phyloP scores from a whole-genome alignment of 495 filamentous ascomycete species.

The Margaritispora aquatica region DNA sequence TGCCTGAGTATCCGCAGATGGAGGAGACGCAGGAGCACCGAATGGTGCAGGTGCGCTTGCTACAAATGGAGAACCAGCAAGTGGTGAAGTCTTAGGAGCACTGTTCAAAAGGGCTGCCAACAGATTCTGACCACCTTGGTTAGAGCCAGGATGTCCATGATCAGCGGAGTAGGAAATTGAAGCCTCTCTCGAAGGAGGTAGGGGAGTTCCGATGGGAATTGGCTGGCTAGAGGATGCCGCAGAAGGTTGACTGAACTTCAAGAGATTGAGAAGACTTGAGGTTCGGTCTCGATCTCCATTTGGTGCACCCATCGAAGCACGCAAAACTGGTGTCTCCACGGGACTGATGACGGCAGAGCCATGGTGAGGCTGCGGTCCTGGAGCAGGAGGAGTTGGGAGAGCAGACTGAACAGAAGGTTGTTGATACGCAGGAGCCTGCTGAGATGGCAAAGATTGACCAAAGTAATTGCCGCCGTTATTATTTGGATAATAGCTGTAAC shows the following conservation, averaged over 20 bases:
- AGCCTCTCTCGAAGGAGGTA: conserved; percentile 14
- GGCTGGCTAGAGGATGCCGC: conserved; percentile 17
- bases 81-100: conserved; percentile 10
- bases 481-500: conserved; percentile 21
- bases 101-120: conserved; percentile 44
- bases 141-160: not conserved
- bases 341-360: conserved; percentile 45
- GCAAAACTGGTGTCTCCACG: conserved; percentile 34
- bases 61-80: conserved; percentile 16
- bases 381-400: conserved; percentile 35
- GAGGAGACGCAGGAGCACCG: conserved; percentile 27
- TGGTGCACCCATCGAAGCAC: conserved; percentile 11
- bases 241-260: conserved; percentile 71
- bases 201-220: conserved; percentile 16
- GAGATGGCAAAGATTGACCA: conserved; percentile 12
- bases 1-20: conserved; percentile 40
- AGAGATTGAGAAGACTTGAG: conserved; percentile 72
- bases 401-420: conserved; percentile 36
- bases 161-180: conserved; percentile 11
- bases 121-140: conserved; percentile 30
- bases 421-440: conserved; percentile 37
- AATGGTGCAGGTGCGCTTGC: conserved; percentile 10
- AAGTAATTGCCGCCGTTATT: conserved; percentile 19
- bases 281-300: conserved; percentile 39
- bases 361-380: conserved; percentile 38